phyloP scores from a whole-genome alignment of 1,284 basidiomycete species.

The Ceratobasidium sp. region DNA sequence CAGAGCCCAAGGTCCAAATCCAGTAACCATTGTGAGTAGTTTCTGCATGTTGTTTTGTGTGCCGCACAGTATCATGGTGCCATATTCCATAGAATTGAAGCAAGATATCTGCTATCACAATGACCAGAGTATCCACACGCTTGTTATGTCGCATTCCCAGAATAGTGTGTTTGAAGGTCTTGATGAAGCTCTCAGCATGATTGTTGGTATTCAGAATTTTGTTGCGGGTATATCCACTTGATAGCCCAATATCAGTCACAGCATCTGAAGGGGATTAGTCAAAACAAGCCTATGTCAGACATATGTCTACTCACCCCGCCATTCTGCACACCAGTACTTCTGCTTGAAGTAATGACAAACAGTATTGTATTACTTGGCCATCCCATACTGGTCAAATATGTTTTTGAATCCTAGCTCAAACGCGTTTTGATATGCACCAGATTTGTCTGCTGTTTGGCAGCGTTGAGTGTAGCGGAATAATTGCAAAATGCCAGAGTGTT shows the following conservation, averaged over 20 bases:
- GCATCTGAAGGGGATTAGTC: background rate
- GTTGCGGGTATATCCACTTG: background rate
- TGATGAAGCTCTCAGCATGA: constrained; percentile 13
- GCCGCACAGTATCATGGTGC: background rate
- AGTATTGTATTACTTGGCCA: background rate
- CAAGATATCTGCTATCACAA: background rate
- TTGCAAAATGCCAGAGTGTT: too few relatives aligned
- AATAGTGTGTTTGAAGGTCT: constrained; percentile 14
- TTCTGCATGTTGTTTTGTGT: background rate
- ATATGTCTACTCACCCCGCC: constrained; percentile 2
- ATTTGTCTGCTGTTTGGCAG: background rate
- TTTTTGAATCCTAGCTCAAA: background rate
- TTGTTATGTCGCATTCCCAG: background rate
- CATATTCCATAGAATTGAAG: background rate
- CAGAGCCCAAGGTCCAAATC: background rate
- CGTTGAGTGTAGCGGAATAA: background rate
- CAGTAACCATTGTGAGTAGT: background rate
- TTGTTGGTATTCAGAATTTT: constrained; percentile 1
- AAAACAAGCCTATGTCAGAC: background rate
- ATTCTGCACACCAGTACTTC: background rate
- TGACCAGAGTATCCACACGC: constrained; percentile 1
- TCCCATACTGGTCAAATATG: background rate
- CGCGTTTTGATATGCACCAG: too few relatives aligned
- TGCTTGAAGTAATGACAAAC: background rate
- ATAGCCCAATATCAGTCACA: constrained; percentile 11